Base-by-base conservation (phyloP, 1,284 basidiomycete species). In the Pisolithus thermaeus region DNA sequence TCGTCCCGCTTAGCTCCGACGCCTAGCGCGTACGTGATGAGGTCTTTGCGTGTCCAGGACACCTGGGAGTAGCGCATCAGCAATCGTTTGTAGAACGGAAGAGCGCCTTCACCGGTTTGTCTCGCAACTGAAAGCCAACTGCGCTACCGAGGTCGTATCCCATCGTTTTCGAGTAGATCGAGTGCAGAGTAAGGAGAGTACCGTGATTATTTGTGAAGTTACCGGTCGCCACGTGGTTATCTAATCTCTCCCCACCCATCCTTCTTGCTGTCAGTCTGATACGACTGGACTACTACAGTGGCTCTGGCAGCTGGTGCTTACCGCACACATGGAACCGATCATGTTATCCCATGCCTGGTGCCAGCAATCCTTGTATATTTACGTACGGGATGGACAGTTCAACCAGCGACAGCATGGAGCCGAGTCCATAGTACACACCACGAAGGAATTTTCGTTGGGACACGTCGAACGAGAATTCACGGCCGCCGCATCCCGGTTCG, bases 11-110 rank as follows among this genome's bases (percentile, higher is more conserved):
- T 66, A 11, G 67, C 64, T 4, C 64, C 64, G 8, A 66, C 67
- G 22, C 64, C 64, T 2, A 66, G 49, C 4, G 64, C 64, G 18
- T 66, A 66, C 9, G 48, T 67, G 58, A 66, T 49, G 37, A 66
- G 55, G 41, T 66, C 64, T 41, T 68, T 66, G 41, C 61, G 61
- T 14, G 66, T 66, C 64, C 64, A 66, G 1, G 66, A 64, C n/a
- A 66, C 64, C 64, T 65, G 25, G 30, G 27, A 6, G 38, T 47
- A 2, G 8, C 20, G 35, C n/a, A 20, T 30, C 22, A 32, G 27
- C 12, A 38, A 14, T 27, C 9, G 9, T 32, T 27, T 1, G 27
- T n/a, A 32, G 36, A 1, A 20, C 0, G 20, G 4, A n/a, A 14
- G 25, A 47, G n/a, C 3, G 12, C 38, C 20, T 25, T 37, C 46